A percentile compares a stretch with the other conserved stretches of the same genome.
Evolutionary conservation across 179 eudicot genomes (phyloP).

Genomic region (Gypsophila paniculata): DNA sequence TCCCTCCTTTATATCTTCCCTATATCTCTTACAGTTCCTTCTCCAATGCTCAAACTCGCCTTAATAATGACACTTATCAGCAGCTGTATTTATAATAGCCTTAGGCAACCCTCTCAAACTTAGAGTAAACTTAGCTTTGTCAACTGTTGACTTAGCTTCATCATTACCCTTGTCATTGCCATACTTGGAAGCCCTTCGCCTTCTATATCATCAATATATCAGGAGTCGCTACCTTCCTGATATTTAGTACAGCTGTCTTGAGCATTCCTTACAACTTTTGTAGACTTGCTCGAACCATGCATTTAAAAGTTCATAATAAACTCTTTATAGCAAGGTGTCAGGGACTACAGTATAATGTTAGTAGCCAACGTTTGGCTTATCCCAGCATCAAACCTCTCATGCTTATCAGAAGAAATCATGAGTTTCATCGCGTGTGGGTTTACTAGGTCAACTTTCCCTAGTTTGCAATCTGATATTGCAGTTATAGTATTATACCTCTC

Average conservation of each 20-base stretch:
- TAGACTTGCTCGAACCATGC: not conserved
- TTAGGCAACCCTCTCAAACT: not conserved
- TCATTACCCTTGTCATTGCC: not conserved
- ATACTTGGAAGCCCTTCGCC: not conserved
- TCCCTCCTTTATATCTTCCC: not conserved
- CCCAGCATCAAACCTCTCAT: not conserved
- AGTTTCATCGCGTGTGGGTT: not conserved
- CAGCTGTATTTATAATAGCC: too few species aligned
- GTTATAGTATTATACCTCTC: not conserved
- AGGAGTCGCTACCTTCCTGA: not conserved
- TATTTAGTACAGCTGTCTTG: not conserved
- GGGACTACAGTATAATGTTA: not conserved
- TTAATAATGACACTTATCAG: too few species aligned
- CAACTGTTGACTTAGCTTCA: not conserved
- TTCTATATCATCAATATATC: not conserved
- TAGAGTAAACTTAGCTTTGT: not conserved
- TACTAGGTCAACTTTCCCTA: not conserved
- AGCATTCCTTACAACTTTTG: not conserved
- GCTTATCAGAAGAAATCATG: not conserved
- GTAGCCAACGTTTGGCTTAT: not conserved
- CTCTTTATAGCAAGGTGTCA: not conserved
- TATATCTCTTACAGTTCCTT: not conserved
- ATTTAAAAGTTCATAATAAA: not conserved
- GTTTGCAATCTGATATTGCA: too few species aligned
- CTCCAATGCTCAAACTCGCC: not conserved